These are phyloP conservation scores for Corrigiola litoralis DNA, from an alignment of 179 eudicot species.

Conservation along the genomic window DNA sequence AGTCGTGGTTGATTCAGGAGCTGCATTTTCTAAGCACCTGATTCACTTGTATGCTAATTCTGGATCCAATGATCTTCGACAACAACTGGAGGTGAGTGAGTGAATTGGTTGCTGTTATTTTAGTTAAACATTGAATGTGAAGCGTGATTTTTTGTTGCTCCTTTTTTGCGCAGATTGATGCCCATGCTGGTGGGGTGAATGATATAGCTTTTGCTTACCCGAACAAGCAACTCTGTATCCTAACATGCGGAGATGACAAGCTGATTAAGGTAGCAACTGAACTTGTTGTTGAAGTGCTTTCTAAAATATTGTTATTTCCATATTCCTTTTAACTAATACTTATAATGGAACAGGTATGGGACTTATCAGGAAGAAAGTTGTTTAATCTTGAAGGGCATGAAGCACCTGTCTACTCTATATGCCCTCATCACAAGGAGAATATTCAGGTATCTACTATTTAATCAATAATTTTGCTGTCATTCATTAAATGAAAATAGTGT, in stretches of 20 bases:
- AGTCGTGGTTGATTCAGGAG: conserved; percentile 44
- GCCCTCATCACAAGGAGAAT: conserved; percentile 93
- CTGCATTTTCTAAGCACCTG: conserved; percentile 65
- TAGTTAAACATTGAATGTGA: neutral
- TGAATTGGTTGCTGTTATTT: conserved; percentile 3
- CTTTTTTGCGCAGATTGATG: conserved; percentile 62
- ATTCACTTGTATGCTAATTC: conserved; percentile 62
- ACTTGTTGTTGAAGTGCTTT: neutral
- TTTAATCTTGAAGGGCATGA: conserved; percentile 91
- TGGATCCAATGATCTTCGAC: conserved; percentile 63
- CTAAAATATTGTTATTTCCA: neutral
- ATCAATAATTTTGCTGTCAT: neutral
- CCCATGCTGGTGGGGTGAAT: conserved; percentile 86
- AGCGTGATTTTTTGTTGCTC: neutral
- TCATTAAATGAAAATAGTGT: neutral
- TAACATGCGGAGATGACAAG: conserved; percentile 95
- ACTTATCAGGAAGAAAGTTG: conserved; percentile 63
- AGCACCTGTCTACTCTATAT: conserved; percentile 84
- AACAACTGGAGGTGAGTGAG: conserved; percentile 52
- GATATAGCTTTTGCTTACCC: conserved; percentile 90
- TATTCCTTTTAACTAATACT: conserved; percentile 7
- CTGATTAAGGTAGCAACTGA: conserved; percentile 57
- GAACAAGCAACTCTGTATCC: conserved; percentile 73
- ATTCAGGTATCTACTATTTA: conserved; percentile 58
- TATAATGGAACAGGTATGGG: conserved; percentile 74